Conservation (phyloP, 179 eudicot genomes). For the Silene vulgaris region DNA sequence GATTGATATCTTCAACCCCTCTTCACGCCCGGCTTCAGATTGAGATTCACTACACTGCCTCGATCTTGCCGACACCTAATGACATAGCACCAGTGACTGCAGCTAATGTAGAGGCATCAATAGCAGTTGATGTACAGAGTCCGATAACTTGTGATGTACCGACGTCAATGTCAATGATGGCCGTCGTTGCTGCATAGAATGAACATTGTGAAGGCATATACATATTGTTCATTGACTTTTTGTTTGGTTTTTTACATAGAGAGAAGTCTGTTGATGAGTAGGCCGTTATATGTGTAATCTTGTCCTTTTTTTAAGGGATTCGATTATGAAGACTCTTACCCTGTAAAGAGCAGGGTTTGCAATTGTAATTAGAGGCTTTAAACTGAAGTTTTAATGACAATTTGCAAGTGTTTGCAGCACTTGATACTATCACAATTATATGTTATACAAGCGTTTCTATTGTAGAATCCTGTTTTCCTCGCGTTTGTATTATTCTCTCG, state of each 20-base stretch:
- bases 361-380: not conserved
- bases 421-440: no score
- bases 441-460: no score
- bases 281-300: constrained; percentile 2
- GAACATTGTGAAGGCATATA: not conserved
- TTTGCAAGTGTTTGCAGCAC: no score
- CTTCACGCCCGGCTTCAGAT: constrained; percentile 82
- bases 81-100: constrained; percentile 15
- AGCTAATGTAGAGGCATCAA: not conserved
- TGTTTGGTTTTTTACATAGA: not conserved
- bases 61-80: constrained; percentile 4
- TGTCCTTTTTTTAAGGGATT: not conserved
- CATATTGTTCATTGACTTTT: constrained; percentile 1
- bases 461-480: no score
- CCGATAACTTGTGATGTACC: constrained; percentile 13
- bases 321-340: constrained; percentile 1
- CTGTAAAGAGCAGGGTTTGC: not conserved
- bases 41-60: constrained; percentile 32
- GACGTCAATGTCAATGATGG: constrained; percentile 26
- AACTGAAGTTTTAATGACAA: not conserved
- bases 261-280: not conserved
- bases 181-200: constrained; percentile 27
- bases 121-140: constrained; percentile 15
- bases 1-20: constrained; percentile 52
- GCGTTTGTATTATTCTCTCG: no score